A percentile compares a stretch with the other conserved stretches of the same genome.
Conservation (phyloP, 192 early-diverging fungal genomes). For the Coemansia sp. region DNA sequence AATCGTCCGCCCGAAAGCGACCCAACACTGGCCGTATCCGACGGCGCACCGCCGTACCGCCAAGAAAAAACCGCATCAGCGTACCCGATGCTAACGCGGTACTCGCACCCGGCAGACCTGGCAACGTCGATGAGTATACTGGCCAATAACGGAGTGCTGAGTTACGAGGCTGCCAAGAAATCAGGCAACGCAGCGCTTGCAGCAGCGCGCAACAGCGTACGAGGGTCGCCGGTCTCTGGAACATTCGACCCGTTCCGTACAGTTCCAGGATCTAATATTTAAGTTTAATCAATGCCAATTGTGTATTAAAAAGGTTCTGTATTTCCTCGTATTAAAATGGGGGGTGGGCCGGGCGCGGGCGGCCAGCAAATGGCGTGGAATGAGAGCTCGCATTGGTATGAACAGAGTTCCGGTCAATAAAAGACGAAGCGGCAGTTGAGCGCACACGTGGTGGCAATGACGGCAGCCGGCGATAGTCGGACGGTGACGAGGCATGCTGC, state of each 20-base stretch:
- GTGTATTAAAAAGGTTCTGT: too few species aligned
- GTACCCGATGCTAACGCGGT: constrained; percentile 30
- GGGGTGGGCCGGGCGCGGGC: constrained; percentile 11
- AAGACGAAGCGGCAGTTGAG: constrained; percentile 36
- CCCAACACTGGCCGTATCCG: constrained; percentile 31
- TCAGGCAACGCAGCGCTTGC: constrained; percentile 41
- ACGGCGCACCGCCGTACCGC: constrained; percentile 38
- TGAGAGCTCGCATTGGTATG: constrained; percentile 12
- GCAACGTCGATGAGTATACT: neutral
- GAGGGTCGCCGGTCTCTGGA: constrained; percentile 5
- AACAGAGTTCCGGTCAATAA: constrained; percentile 23
- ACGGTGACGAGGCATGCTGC: neutral
- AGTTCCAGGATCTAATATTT: constrained; percentile 26
- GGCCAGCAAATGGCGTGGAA: constrained; percentile 10
- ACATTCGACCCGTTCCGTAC: constrained; percentile 42
- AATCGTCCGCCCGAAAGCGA: constrained; percentile 39
- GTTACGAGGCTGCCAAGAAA: constrained; percentile 24
- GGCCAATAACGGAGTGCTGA: neutral
- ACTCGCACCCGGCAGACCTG: constrained; percentile 9
- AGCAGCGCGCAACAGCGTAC: constrained; percentile 26
- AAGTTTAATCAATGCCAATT: neutral
- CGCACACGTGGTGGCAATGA: constrained; percentile 42
- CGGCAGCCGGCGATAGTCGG: constrained; percentile 46
- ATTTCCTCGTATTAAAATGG: neutral
- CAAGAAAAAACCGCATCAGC: constrained; percentile 39